Conservation (phyloP, 148 eudicot species). For the Nepenthes gracilis region DNA sequence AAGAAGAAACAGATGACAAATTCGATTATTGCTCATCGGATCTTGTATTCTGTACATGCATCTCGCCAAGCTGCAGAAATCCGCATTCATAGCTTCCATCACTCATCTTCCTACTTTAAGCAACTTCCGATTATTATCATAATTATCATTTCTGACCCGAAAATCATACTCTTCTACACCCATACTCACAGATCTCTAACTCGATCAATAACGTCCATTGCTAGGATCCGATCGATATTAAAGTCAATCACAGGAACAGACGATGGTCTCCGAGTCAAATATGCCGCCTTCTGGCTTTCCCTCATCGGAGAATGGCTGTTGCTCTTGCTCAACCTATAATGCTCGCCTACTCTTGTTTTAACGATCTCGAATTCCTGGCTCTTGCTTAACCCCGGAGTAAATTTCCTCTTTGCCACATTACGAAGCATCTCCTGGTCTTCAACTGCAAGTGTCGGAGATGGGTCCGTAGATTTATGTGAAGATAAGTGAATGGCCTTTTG, state of each 20-base stretch:
- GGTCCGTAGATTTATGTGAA: background rate
- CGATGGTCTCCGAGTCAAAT: slow-evolving; percentile 2
- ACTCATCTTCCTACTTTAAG: no score
- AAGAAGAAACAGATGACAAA: no score
- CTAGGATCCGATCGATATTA: background rate
- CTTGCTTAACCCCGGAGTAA: slow-evolving; percentile 11
- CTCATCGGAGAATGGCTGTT: background rate
- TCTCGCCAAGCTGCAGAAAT: no score
- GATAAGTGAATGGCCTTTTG: slow-evolving; percentile 3
- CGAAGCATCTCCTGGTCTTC: slow-evolving; percentile 12
- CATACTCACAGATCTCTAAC: background rate
- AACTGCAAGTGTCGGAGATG: slow-evolving; percentile 5
- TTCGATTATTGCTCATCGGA: no score
- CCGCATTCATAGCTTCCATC: no score
- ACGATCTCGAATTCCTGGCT: slow-evolving; percentile 9
- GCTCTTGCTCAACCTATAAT: slow-evolving; percentile 9
- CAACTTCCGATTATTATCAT: no score
- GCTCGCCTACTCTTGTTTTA: background rate
- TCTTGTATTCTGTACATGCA: no score
- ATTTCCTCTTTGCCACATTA: slow-evolving; percentile 7
- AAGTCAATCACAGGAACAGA: slow-evolving; percentile 6
- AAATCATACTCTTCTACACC: background rate
- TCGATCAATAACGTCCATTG: slow-evolving; percentile 6
- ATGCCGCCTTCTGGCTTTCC: slow-evolving; percentile 4
- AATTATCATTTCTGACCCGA: background rate